Base-by-base conservation (phyloP, 75 land plant genomes). In the Pinus taeda region DNA sequence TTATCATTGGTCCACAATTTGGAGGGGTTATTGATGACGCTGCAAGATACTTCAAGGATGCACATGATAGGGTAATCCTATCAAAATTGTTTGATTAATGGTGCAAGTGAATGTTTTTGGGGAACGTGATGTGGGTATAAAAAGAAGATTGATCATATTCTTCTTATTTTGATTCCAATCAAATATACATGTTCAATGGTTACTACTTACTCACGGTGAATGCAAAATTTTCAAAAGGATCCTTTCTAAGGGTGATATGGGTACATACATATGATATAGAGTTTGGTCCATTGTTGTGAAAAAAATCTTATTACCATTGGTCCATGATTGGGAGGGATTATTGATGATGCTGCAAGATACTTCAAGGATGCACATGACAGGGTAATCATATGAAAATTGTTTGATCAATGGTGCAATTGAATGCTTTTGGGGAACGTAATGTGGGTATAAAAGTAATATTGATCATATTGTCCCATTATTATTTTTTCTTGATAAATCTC, bases 11-110 rank as follows among this genome's bases (percentile, higher is more conserved):
- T 76, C 99, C 99, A 20, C 85, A 33, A 33, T 33, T 33, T 2
- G 98, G 99, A 81, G 99, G 99, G 15, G 99, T 98, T 45, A 88
- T 97, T 87, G 99, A 97, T 87, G 99, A 95, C 88, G 98, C 99
- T 77, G 99, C 99, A 75, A 86, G 98, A 60, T 97, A 97, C 84
- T 26, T 97, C 75, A 97, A 97, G 83, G 98, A 97, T 84, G 98
- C 99, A 22, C 91, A 85, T 85, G 98, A 97, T 60, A 88, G 78
- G 83, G 97, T 90, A 37, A 86, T 64, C 9, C 20, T 56, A 18
- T 37, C 13, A 39, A 36, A 20, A 39, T 39, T 9, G 39, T 6
- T 37, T 39, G 53, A 69, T 33, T 33, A 39, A 69, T 69, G 53
- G 22, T 8, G 21, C 24, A 69, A 69, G 53, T 33, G 30, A 30